phyloP scores from a whole-genome alignment of 768 basidiomycete species.

The Termitomyces sp. region DNA sequence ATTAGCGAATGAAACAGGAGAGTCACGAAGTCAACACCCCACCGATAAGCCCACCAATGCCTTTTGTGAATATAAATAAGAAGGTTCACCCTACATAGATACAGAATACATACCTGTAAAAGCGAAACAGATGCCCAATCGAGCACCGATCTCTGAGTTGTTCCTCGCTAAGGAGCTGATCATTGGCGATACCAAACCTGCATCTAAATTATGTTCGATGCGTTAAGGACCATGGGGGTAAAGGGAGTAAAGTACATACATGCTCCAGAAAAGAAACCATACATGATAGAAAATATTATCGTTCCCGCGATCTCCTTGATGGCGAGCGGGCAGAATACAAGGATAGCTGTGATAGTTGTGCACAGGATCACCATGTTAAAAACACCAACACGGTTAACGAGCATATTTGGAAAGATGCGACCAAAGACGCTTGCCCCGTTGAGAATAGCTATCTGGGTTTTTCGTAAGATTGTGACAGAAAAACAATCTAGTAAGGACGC shows the following conservation, averaged over 20 bases:
- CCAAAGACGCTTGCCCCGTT: slow-evolving; percentile 50
- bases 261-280: slow-evolving; percentile 7
- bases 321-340: slow-evolving; percentile 6
- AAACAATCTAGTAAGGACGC: slow-evolving; percentile 21
- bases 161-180: slow-evolving; percentile 30
- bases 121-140: slow-evolving; percentile 41
- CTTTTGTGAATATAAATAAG: background rate
- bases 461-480: background rate
- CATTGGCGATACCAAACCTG: slow-evolving; percentile 1
- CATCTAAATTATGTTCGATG: background rate
- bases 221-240: background rate
- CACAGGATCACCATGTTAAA: slow-evolving; percentile 32
- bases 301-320: slow-evolving; percentile 1
- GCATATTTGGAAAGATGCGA: slow-evolving; percentile 37
- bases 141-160: slow-evolving; percentile 39
- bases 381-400: slow-evolving; percentile 43
- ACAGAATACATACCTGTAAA: slow-evolving; percentile 26
- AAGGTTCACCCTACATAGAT: background rate
- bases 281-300: slow-evolving; percentile 3
- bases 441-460: slow-evolving; percentile 42
- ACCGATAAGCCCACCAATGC: slow-evolving; percentile 5
- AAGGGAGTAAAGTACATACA: background rate
- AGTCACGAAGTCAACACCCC: background rate
- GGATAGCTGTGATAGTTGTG: background rate
- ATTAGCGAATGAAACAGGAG: background rate